Evolutionary conservation across 1,139 yeast genomes (phyloP).

Genomic region (Zygosaccharomyces pseudobailii): DNA sequence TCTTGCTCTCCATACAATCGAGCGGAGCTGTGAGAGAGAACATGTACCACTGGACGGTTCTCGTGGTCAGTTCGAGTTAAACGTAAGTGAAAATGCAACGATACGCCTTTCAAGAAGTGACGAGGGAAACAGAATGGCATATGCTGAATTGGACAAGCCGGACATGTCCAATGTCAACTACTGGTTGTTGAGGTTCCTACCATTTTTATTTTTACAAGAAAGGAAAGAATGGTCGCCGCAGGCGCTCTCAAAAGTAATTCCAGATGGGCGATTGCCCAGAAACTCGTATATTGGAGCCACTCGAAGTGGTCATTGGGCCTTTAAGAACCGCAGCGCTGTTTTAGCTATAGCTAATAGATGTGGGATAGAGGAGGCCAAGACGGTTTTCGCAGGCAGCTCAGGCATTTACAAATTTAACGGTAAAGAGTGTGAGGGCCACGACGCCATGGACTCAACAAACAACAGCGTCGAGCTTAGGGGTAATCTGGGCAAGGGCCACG

Average conservation of each 20-base stretch:
- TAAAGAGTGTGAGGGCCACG: constrained; percentile 28
- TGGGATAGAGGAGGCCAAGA: constrained; percentile 60
- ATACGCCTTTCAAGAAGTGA: constrained; percentile 14
- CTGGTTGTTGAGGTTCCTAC: constrained; percentile 72
- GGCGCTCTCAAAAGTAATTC: constrained; percentile 4
- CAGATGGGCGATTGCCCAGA: constrained; percentile 7
- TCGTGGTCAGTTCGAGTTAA: constrained; percentile 23
- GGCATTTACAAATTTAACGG: constrained; percentile 54
- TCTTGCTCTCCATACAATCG: constrained; percentile 13
- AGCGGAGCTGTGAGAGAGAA: constrained; percentile 14
- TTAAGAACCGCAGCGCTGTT: constrained; percentile 22
- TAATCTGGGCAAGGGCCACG: constrained; percentile 53
- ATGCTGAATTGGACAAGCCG: constrained; percentile 33
- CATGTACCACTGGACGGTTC: constrained; percentile 24
- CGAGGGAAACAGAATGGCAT: constrained; percentile 13
- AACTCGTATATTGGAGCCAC: constrained; percentile 42
- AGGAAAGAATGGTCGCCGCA: constrained; percentile 21
- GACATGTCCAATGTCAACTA: constrained; percentile 44
- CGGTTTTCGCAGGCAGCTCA: constrained; percentile 68
- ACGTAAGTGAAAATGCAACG: constrained; percentile 14
- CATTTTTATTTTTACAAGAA: constrained; percentile 41
- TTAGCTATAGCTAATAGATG: constrained; percentile 47
- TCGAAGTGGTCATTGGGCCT: constrained; percentile 21
- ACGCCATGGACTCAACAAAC: constrained; percentile 36
- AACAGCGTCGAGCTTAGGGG: constrained; percentile 52